Conservation (phyloP, 176 grass and related monocot genomes). For the Guadua angustifolia region DNA sequence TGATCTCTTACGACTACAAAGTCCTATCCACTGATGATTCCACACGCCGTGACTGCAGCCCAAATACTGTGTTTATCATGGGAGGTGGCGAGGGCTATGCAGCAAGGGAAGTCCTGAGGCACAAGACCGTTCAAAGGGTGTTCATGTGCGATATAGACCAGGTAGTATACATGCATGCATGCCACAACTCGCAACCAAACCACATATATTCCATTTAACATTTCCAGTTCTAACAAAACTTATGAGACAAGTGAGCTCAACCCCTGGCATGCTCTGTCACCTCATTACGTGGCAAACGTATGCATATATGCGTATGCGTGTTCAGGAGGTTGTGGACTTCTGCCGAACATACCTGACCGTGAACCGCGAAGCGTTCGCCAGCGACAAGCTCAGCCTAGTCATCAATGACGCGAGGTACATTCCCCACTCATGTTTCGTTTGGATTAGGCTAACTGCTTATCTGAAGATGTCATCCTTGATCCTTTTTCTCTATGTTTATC, state of each 20-base stretch:
- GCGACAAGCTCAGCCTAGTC: constrained; percentile 66
- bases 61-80: constrained; percentile 73
- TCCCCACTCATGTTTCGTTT: too few relatives aligned
- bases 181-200: not conserved
- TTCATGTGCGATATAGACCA: constrained; percentile 84
- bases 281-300: not conserved
- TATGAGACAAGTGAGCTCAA: not conserved
- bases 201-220: not conserved
- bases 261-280: not conserved
- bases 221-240: not conserved
- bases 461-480: not conserved
- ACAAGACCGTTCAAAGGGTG: constrained; percentile 49
- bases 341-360: constrained; percentile 63
- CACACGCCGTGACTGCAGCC: constrained; percentile 38
- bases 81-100: constrained; percentile 81
- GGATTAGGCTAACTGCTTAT: not conserved
- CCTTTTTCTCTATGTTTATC: not conserved
- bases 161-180: constrained; percentile 40
- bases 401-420: constrained; percentile 73
- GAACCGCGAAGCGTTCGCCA: constrained; percentile 59
- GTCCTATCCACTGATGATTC: not conserved
- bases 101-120: constrained; percentile 70
- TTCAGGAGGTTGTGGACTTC: constrained; percentile 80
- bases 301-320: not conserved
- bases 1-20: not conserved